A percentile compares a stretch with the other conserved stretches of the same genome.
These are phyloP conservation scores for Paralagenidium karlingii DNA, from an alignment of 352 stramenopile genomes.

Conservation along the genomic window DNA sequence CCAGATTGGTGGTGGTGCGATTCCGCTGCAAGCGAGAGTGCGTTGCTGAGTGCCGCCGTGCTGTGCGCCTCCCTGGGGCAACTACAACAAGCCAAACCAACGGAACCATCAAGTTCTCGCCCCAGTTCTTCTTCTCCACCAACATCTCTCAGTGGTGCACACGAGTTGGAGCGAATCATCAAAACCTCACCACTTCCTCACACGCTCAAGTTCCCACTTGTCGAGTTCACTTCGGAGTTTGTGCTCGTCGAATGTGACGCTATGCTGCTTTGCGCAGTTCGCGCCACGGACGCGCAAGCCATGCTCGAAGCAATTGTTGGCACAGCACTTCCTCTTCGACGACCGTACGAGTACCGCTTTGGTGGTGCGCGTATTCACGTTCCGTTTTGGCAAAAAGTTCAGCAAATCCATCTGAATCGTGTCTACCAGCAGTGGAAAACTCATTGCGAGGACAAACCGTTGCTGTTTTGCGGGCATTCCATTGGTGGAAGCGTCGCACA, in stretches of 20 bases:
- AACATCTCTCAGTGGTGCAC: background rate
- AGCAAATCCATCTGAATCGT: slow-evolving; percentile 36
- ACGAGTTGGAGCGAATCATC: slow-evolving; percentile 34
- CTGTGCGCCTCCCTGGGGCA: slow-evolving; percentile 47
- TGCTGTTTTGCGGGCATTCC: slow-evolving; percentile 73
- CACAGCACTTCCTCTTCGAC: slow-evolving; percentile 43
- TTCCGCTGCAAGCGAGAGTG: slow-evolving; percentile 38
- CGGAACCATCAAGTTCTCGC: slow-evolving; percentile 7
- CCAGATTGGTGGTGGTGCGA: background rate
- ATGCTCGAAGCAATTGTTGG: slow-evolving; percentile 56
- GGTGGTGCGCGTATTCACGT: slow-evolving; percentile 59
- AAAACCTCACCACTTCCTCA: slow-evolving; percentile 57
- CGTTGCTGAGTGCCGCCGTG: slow-evolving; percentile 60
- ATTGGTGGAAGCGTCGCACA: slow-evolving; percentile 74
- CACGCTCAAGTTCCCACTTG: slow-evolving; percentile 31
- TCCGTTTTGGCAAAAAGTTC: slow-evolving; percentile 61
- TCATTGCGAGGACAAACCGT: slow-evolving; percentile 24
- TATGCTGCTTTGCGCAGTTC: slow-evolving; percentile 51
- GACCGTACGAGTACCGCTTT: slow-evolving; percentile 59
- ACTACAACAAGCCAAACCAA: slow-evolving; percentile 5
- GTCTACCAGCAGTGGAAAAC: slow-evolving; percentile 30
- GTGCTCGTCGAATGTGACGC: slow-evolving; percentile 49
- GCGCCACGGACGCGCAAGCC: slow-evolving; percentile 38
- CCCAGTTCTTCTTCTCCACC: slow-evolving; percentile 1
- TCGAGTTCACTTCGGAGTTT: slow-evolving; percentile 34